Evolutionary conservation across 345 rosid genomes (phyloP), one percentile per base, ranked within the genome.

Genomic region (Turnera subulata): DNA sequence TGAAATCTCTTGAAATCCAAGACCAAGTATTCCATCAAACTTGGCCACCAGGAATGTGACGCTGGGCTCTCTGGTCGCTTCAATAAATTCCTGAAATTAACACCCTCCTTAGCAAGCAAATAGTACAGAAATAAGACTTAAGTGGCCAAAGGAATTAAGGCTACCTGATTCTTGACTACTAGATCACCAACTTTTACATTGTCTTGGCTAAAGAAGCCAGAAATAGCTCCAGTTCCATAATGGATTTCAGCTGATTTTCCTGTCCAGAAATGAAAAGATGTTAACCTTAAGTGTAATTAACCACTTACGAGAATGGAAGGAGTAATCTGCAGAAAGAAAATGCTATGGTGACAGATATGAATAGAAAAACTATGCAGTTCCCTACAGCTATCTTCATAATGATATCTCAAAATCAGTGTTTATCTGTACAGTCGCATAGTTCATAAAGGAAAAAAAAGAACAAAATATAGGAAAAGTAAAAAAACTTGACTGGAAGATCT

Each of bases 21-120:
- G 99, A 25, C 99, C 99, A 61, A 87, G 79, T 61, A 89, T 89
- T 42, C 99, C 99, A 73, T 93, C 99, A 73, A 93, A 93, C 64
- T 89, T 93, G 56, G 87, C 96, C 52, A 74, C 73, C 76, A 93
- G 20, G 62, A 93, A 93, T 14, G 90, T 85, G 55, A 86, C 19
- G 62, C 99, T 70, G 4, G 94, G 97, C 63, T 93, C 97, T 39
- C 64, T 78, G 11, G 99, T 84, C 68, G 96, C 83, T 75, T 93
- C 99, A 52, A 93, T 89, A 69, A 93, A 89, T 72, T 82, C 91
- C 99, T 92, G 67, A 59, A 65, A 33, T 38, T 38, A 18, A 44
- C 23, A 15, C 24, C 12, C 46, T 10, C 43, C 15, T 19, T 17
- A 38, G 16, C 22, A 29, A 52, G 23, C 55, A 6, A 42, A 42